Conservation (phyloP, 345 rosid genomes). For the Schrenkiella parvula region DNA sequence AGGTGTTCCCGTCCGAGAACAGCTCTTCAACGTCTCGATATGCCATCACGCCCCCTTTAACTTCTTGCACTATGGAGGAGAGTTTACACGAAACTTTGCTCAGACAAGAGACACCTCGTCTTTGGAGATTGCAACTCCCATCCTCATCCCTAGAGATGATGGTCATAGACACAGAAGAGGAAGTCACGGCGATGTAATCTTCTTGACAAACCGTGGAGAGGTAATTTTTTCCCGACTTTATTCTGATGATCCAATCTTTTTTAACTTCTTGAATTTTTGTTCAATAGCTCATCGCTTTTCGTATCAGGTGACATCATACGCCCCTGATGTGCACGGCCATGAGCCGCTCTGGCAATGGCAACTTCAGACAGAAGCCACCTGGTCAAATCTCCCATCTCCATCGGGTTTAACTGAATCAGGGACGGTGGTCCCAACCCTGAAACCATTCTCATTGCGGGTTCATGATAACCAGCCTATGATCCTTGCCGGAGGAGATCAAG, state of each 20-base stretch:
- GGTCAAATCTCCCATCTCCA: slow-evolving; percentile 94
- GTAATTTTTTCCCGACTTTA: slow-evolving; percentile 36
- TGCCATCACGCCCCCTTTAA: slow-evolving; percentile 81
- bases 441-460: slow-evolving; percentile 60
- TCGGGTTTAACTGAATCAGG: slow-evolving; percentile 81
- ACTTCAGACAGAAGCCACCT: slow-evolving; percentile 79
- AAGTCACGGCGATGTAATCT: slow-evolving; percentile 87
- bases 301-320: slow-evolving; percentile 81
- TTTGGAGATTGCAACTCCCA: slow-evolving; percentile 92
- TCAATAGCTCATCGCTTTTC: not conserved
- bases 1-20: slow-evolving; percentile 90
- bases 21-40: slow-evolving; percentile 93
- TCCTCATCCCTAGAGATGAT: slow-evolving; percentile 80
- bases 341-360: slow-evolving; percentile 81
- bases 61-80: slow-evolving; percentile 84
- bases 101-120: slow-evolving; percentile 53
- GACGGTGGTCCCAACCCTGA: slow-evolving; percentile 74
- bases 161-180: slow-evolving; percentile 80
- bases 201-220: slow-evolving; percentile 97
- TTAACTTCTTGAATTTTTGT: not conserved
- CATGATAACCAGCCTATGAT: slow-evolving; percentile 85
- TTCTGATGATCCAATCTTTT: not conserved
- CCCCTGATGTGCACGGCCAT: slow-evolving; percentile 79
- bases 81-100: slow-evolving; percentile 63
- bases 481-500: slow-evolving; percentile 95